Base-by-base conservation (phyloP, 2,329 filamentous ascomycete species). In the Nigrospora sphaerica region DNA sequence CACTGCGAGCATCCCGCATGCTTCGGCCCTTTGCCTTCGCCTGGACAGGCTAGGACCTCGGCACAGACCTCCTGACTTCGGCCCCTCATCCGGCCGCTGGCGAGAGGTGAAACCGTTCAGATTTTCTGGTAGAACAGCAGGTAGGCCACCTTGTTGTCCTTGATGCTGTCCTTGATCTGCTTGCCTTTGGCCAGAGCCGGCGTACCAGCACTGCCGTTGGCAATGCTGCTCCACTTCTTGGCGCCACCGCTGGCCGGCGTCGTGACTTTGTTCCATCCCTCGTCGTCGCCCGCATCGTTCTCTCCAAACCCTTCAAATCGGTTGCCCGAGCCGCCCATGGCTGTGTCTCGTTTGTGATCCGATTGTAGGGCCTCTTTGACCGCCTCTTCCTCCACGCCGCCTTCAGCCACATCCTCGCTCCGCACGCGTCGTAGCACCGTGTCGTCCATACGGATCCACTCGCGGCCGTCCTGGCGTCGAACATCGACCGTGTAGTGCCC, bases 401-500 rank as follows among this genome's bases (percentile, higher is more conserved):
- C 86, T 65, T 91, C 86, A 2, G 89, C 91, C 17, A 97, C 91
- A 52, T 97, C 92, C 59, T 95, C 88, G 51, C 84, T 85, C 46
- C 86, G 80, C 33, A 98, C 82, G 36, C 90, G 85, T 50, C 87
- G 82, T 52, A 98, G 90, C 49, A 89, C 72, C 0, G 93, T 98
- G 62, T 98, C 93, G 58, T 98, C 93, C 54, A 98, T 81, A 46
- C 92, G 87, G 47, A 98, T 86, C 93, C 93, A 98, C 65, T 96
- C 91, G 18, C 81, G 81, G n/a, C 86, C 89, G 62, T 98, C 93
- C 65, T 97, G 92, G 44, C 93, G 85, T 48, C 91, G 83, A 36
- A 96, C 86, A 64, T 98, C 93, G n/a, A 95, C 92, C 1, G 93
- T 98, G 66, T 98, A 98, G 65, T 98, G 93, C 4, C 93, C 93